Conservation (phyloP, 495 filamentous ascomycete species). For the Lasiosphaeria ovina region DNA sequence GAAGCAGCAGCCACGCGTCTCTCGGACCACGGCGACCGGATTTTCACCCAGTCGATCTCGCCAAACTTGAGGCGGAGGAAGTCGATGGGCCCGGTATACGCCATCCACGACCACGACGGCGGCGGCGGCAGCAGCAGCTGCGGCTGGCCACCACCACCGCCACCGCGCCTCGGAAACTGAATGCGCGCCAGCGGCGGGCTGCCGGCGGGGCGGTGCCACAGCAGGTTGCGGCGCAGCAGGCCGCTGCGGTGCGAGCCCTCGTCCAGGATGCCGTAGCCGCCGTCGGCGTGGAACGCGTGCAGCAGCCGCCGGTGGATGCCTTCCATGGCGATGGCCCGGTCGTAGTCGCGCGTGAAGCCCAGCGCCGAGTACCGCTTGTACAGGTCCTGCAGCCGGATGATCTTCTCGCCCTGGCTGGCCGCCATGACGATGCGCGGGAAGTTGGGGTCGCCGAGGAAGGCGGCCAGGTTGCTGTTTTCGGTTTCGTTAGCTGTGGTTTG, state of each 20-base stretch:
- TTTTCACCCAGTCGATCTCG: not conserved
- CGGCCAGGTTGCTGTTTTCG: constrained; percentile 14
- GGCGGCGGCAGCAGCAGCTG: no score
- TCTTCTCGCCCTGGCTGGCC: constrained; percentile 22
- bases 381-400: constrained; percentile 25
- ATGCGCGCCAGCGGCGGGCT: constrained; percentile 5
- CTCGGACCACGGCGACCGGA: not conserved
- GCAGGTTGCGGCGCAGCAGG: constrained; percentile 17
- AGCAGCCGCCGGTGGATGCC: constrained; percentile 24
- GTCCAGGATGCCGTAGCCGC: constrained; percentile 19
- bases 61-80: constrained; percentile 15
- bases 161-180: constrained; percentile 15
- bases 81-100: constrained; percentile 20
- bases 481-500: not conserved
- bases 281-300: constrained; percentile 14
- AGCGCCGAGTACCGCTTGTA: constrained; percentile 25
- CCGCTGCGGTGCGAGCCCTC: constrained; percentile 6
- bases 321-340: constrained; percentile 25
- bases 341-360: constrained; percentile 13
- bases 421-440: constrained; percentile 16
- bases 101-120: constrained; percentile 31
- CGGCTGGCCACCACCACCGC: constrained; percentile 24
- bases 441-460: constrained; percentile 17
- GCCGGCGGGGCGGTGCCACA: constrained; percentile 15
- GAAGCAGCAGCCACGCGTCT: no score